phyloP scores from a whole-genome alignment of 2,329 filamentous ascomycete species.

The Amauroascus verrucosus region DNA sequence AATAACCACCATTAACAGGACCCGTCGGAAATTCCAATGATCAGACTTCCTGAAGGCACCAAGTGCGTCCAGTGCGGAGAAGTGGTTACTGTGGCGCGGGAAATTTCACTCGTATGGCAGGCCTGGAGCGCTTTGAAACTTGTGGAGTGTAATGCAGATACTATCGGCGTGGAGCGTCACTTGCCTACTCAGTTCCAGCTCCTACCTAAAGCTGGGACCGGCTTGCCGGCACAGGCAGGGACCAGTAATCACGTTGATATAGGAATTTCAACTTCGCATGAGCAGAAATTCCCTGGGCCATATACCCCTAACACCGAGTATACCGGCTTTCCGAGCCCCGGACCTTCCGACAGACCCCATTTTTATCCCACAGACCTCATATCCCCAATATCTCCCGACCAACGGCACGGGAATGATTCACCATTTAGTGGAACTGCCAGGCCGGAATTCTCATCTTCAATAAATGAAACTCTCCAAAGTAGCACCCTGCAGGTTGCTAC shows the following conservation, averaged over 20 bases:
- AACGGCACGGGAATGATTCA: slow-evolving; percentile 9
- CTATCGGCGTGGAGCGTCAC: slow-evolving; percentile 33
- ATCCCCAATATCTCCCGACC: slow-evolving; percentile 13
- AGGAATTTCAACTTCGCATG: not conserved
- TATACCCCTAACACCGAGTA: not conserved
- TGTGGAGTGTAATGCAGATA: slow-evolving; percentile 30
- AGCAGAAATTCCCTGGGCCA: not conserved
- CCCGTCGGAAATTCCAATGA: slow-evolving; percentile 11
- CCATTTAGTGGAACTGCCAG: not conserved
- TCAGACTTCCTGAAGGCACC: slow-evolving; percentile 19
- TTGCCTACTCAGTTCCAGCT: slow-evolving; percentile 19
- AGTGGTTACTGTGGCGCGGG: slow-evolving; percentile 28
- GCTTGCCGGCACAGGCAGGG: not conserved
- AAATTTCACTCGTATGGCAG: slow-evolving; percentile 28
- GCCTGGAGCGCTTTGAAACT: slow-evolving; percentile 32
- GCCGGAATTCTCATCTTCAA: slow-evolving; percentile 7
- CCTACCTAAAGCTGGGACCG: slow-evolving; percentile 4
- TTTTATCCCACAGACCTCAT: slow-evolving; percentile 3
- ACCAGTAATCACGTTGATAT: not conserved
- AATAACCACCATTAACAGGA: slow-evolving; percentile 9
- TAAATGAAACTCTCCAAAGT: slow-evolving; percentile 12
- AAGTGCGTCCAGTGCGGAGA: slow-evolving; percentile 29
- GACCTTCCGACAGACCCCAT: slow-evolving; percentile 3
- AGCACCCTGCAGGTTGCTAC: not conserved
- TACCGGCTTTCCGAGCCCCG: slow-evolving; percentile 3